A percentile compares a stretch with the other conserved stretches of the same genome.
Evolutionary conservation across 495 filamentous ascomycete species (phyloP).

Genomic region (Wilcoxina mikolae): DNA sequence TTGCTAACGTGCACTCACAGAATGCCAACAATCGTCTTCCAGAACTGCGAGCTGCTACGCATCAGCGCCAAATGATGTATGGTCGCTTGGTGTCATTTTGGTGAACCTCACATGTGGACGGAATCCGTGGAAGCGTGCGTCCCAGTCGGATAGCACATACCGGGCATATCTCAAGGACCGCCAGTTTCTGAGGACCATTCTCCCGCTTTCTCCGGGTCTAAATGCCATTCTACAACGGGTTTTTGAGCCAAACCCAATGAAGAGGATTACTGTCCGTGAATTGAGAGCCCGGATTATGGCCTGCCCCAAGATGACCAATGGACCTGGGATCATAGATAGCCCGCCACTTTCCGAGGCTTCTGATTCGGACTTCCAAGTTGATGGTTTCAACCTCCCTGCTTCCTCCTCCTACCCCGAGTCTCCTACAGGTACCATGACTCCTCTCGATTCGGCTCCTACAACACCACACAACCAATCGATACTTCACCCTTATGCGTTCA

Average conservation of each 20-base stretch:
- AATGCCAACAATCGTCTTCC: slow-evolving; percentile 75
- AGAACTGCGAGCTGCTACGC: slow-evolving; percentile 68
- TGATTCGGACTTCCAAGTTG: slow-evolving; percentile 16
- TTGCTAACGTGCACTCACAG: slow-evolving; percentile 37
- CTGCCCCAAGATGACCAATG: slow-evolving; percentile 59
- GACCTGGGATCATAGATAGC: slow-evolving; percentile 23
- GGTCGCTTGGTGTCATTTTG: slow-evolving; percentile 92
- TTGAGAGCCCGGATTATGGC: slow-evolving; percentile 59
- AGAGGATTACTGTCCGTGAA: slow-evolving; percentile 73
- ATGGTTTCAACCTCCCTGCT: not conserved
- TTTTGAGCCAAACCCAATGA: slow-evolving; percentile 76
- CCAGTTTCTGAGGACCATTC: slow-evolving; percentile 79
- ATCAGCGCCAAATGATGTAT: slow-evolving; percentile 91
- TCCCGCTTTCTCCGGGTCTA: slow-evolving; percentile 81
- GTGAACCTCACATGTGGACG: slow-evolving; percentile 96
- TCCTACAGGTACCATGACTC: slow-evolving; percentile 3
- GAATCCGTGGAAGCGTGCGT: slow-evolving; percentile 97
- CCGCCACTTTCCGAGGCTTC: slow-evolving; percentile 26
- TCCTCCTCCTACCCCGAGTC: not conserved
- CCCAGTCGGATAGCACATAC: slow-evolving; percentile 86
- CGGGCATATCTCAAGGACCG: slow-evolving; percentile 74
- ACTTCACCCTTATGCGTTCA: not conserved
- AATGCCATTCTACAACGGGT: slow-evolving; percentile 75
- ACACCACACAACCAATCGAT: slow-evolving; percentile 5
- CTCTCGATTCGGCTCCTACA: not conserved